These are phyloP conservation scores for Pythium guiyangense DNA, from an alignment of 352 stramenopile species.

Conservation along the genomic window DNA sequence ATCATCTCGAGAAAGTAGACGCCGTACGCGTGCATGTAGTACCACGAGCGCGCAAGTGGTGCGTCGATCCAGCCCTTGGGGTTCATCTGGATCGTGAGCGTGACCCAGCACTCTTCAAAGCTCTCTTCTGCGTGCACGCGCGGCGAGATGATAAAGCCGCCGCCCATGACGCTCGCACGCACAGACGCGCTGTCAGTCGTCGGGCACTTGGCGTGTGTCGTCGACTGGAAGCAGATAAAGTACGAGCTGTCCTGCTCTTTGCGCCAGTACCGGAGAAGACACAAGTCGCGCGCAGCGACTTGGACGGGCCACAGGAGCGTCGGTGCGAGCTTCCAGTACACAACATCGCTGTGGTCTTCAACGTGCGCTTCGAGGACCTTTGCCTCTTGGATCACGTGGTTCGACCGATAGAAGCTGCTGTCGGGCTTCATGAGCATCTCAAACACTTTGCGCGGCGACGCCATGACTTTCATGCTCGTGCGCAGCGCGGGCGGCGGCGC, in stretches of 20 bases:
- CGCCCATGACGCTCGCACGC: slow-evolving; percentile 58
- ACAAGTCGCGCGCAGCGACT: slow-evolving; percentile 66
- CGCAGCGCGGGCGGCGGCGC: slow-evolving; percentile 52
- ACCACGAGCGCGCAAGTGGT: slow-evolving; percentile 49
- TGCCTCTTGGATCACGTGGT: slow-evolving; percentile 70
- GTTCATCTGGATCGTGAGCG: slow-evolving; percentile 77
- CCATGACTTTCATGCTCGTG: slow-evolving; percentile 66
- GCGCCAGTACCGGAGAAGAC: slow-evolving; percentile 77
- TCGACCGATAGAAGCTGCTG: slow-evolving; percentile 66
- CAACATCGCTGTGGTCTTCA: slow-evolving; percentile 70
- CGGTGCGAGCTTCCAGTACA: slow-evolving; percentile 69
- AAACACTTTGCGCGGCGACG: slow-evolving; percentile 64
- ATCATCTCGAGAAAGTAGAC: slow-evolving; percentile 81
- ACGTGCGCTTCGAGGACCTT: slow-evolving; percentile 59
- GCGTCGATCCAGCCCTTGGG: slow-evolving; percentile 75
- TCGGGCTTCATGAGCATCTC: slow-evolving; percentile 71
- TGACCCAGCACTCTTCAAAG: slow-evolving; percentile 77
- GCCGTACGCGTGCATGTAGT: slow-evolving; percentile 74
- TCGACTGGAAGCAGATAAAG: slow-evolving; percentile 87
- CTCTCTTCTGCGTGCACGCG: slow-evolving; percentile 50
- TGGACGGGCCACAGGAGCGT: slow-evolving; percentile 72
- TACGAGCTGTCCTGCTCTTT: slow-evolving; percentile 79
- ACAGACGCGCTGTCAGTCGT: slow-evolving; percentile 22
- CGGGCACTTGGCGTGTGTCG: slow-evolving; percentile 54
- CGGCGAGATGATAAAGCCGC: slow-evolving; percentile 68